Base-by-base conservation (phyloP, 768 basidiomycete genomes). In the Tricholoma bakamatsutake region DNA sequence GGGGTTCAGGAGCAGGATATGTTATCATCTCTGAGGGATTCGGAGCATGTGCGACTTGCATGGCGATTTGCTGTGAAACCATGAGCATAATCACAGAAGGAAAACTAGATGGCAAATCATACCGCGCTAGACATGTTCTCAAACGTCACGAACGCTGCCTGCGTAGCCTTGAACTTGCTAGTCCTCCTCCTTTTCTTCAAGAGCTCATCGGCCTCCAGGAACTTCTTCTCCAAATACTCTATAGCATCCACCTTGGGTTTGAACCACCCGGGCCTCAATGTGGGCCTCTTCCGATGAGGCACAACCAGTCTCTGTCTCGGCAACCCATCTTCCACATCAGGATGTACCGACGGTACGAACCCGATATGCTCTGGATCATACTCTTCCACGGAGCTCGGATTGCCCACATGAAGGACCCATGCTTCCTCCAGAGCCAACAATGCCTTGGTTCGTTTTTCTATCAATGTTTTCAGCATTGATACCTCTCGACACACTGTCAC, bases 61-160 rank as follows among this genome's bases (percentile, higher is more conserved):
- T 77, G 1, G 93, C 95, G 42, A 90, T 86, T 88, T 99, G 95
- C 80, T 89, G 30, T 33, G 40, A 43, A 18, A 27, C 6, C 15
- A 30, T 15, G 35, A 42, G 28, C n/a, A 33, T 43, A 6, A 21
- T 1, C 11, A 34, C 3, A 24, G 43, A 50, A 48, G 37, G 24
- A 50, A 42, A 8, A 51, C 2, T 49, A 15, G 17, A 42, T 33
- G 17, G 21, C 56, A 56, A 24, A 11, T 74, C 88, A 66, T 67
- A 94, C 92, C 24, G 93, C 92, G 62, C 87, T 88, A 1, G 91
- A 89, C 84, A 95, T 91, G 65, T 92, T 92, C 72, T 97, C 93
- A 62, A 99, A 98, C 0, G 97, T 98, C 17, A 98, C 90, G 64
- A 98, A 99, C 0, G 93, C 97, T 30, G 84, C 81, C 45, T 87